Base-by-base conservation (phyloP, 2,329 filamentous ascomycete species). In the Simplicillium aogashimaense region DNA sequence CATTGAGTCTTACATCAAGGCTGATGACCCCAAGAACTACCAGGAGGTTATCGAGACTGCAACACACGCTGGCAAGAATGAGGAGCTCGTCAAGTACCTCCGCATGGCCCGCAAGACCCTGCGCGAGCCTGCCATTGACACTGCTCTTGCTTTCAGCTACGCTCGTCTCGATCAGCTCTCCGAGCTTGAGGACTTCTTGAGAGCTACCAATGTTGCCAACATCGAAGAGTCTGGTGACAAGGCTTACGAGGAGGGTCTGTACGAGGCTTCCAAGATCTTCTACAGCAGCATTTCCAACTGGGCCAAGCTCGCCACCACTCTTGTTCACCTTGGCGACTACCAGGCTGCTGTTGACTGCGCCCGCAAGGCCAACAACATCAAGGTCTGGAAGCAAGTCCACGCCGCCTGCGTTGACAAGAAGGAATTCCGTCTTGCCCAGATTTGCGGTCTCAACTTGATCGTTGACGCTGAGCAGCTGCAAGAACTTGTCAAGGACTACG, bases 371-470 rank as follows among this genome's bases (percentile, higher is more conserved):
- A 98, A 97, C 73, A 97, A 87, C 64, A 89, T 95, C 65, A 95
- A 94, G 71, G 92, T 98, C 39, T 98, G 92, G 92, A 94, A 92
- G 67, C 86, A 98, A 65, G 92, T 98, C 51, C 94, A 97, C 66
- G 84, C 87, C 57, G 92, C 90, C 16, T 98, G 92, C 58, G 86
- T 98, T 49, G 79, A 78, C 46, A 98, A 97, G 79, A 97, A 95
- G 71, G 92, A 98, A 61, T 98, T 98, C 79, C 86, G 90, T 46
- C 83, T 98, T 44, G 92, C 94, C 18, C 92, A 97, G 67, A 98
- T 98, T 53, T 98, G 92, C 57, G 94, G 94, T 73, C 80, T 98
- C 45, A 97, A 98, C 69, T 73, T 98, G 44, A 95, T 98, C 54
- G 83, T 98, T 17, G 90, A 98, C 63, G 92, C 94, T 18, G 92